A percentile compares a stretch with the other conserved stretches of the same genome.
Conservation (phyloP, 2,329 filamentous ascomycete species). For the Aspergillus latus region DNA sequence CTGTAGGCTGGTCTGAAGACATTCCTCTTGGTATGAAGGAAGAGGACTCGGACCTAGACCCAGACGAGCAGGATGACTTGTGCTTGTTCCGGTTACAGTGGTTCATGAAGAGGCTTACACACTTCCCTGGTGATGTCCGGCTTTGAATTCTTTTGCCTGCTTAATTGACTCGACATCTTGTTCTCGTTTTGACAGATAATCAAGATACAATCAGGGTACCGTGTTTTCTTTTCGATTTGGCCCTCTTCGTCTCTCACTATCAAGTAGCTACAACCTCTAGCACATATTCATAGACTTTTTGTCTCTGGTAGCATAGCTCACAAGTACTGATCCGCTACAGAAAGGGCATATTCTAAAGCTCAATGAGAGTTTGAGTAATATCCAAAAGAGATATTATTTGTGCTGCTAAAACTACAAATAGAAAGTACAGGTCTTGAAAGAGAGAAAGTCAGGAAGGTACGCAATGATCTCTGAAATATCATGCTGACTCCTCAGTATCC, state of each 20-base stretch:
- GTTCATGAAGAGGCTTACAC: not conserved
- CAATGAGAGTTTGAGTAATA: not conserved
- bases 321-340: too few species aligned
- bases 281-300: too few species aligned
- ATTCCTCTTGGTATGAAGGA: not conserved
- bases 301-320: too few species aligned
- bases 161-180: not conserved
- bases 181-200: not conserved
- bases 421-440: slow-evolving; percentile 7
- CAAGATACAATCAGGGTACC: not conserved
- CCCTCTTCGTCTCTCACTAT: too few species aligned
- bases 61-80: not conserved
- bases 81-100: not conserved
- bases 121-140: not conserved
- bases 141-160: not conserved
- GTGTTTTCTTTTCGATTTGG: too few species aligned
- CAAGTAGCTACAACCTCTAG: too few species aligned
- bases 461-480: not conserved
- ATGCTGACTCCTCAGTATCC: slow-evolving; percentile 15
- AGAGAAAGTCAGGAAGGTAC: not conserved
- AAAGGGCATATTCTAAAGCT: not conserved
- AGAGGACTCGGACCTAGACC: not conserved
- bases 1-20: not conserved
- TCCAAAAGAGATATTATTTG: not conserved
- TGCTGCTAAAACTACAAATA: slow-evolving; percentile 13